phyloP scores from a whole-genome alignment of 208 protist genomes.

The Polymyxa betae region DNA sequence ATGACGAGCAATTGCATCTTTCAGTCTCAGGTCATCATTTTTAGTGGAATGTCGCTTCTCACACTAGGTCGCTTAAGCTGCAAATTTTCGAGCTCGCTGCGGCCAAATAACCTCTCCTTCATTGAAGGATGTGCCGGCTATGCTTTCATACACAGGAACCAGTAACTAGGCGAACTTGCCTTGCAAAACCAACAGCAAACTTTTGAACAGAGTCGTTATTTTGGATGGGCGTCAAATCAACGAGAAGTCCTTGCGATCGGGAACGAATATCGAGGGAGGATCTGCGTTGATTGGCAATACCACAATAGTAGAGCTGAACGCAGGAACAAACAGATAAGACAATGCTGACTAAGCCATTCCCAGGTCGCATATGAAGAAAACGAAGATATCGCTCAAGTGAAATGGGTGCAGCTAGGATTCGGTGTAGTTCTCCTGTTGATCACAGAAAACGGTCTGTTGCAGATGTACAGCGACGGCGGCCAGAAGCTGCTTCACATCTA shows the following conservation, averaged over 20 bases:
- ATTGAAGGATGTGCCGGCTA: not conserved
- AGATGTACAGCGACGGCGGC: slow-evolving; percentile 22
- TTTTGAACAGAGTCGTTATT: not conserved
- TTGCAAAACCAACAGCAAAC: not conserved
- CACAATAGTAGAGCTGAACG: not conserved
- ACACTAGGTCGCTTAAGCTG: too few species aligned
- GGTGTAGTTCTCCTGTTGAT: not conserved
- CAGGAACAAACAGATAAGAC: not conserved
- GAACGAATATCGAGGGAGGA: not conserved
- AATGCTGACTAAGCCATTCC: not conserved
- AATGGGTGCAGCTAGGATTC: slow-evolving; percentile 36
- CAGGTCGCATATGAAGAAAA: slow-evolving; percentile 3
- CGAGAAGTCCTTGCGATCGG: not conserved
- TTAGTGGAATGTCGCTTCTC: too few species aligned
- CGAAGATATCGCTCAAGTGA: slow-evolving; percentile 21
- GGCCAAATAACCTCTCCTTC: too few species aligned
- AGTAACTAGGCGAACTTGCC: not conserved
- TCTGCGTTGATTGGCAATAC: not conserved
- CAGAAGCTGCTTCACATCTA: slow-evolving; percentile 1
- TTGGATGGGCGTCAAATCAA: not conserved
- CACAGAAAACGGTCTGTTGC: not conserved
- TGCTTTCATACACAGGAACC: slow-evolving; percentile 1
- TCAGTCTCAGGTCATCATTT: too few species aligned
- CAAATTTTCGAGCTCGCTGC: too few species aligned
- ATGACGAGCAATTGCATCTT: too few species aligned